A percentile compares a stretch with the other conserved stretches of the same genome.
These are phyloP conservation scores for Liriodendron chinense DNA, from an alignment of 164 flowering plant genomes.

Conservation along the genomic window DNA sequence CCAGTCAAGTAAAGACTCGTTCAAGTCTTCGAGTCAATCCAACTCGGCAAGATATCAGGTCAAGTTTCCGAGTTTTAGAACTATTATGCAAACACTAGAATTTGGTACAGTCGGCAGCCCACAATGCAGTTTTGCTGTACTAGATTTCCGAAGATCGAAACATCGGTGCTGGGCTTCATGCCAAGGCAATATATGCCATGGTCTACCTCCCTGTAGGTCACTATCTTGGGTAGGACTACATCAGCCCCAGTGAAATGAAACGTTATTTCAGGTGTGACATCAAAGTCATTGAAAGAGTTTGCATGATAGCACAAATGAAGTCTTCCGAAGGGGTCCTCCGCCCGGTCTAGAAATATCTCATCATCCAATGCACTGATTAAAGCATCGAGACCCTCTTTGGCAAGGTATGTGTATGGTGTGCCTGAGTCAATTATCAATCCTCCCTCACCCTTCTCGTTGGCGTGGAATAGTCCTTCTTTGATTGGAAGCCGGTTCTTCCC, in stretches of 20 bases:
- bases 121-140: neutral
- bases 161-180: neutral
- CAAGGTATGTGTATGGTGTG: constrained; percentile 22
- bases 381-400: neutral
- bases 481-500: constrained; percentile 21
- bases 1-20: too few species aligned
- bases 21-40: too few species aligned
- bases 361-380: constrained; percentile 10
- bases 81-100: neutral
- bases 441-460: constrained; percentile 7
- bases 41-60: too few species aligned
- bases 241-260: neutral
- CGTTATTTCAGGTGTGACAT: neutral
- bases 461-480: constrained; percentile 4
- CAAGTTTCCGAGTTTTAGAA: too few species aligned
- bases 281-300: neutral
- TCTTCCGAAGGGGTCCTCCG: neutral
- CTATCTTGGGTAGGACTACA: neutral
- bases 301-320: neutral
- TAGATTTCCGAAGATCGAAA: neutral
- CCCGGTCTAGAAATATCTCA: neutral
- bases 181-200: neutral
- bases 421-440: constrained; percentile 54
- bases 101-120: neutral
- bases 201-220: neutral